A percentile compares a stretch with the other conserved stretches of the same genome.
These are phyloP conservation scores for Croton setiger DNA, from an alignment of 441 rosid species.

Conservation along the genomic window DNA sequence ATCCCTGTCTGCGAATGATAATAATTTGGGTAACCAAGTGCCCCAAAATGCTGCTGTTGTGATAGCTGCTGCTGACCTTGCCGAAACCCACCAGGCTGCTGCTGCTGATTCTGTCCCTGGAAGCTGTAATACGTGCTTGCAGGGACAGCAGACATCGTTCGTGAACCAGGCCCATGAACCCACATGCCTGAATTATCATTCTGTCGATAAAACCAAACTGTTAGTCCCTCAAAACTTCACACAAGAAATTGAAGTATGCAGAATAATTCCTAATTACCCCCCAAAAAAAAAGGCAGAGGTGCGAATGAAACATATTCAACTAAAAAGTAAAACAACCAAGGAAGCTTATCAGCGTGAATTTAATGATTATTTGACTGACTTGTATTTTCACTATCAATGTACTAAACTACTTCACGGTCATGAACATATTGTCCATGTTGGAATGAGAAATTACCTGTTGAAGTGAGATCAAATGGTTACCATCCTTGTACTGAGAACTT, in stretches of 20 bases:
- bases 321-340: too few relatives aligned
- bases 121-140: constrained; percentile 77
- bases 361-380: neutral
- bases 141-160: constrained; percentile 76
- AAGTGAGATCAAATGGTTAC: constrained; percentile 65
- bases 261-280: neutral
- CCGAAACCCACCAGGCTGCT: constrained; percentile 72
- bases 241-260: neutral
- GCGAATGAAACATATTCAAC: neutral
- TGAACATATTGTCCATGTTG: constrained; percentile 5
- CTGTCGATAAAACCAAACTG: constrained; percentile 35
- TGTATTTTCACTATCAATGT: neutral
- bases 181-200: constrained; percentile 88
- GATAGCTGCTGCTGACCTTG: constrained; percentile 75
- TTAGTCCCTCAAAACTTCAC: neutral
- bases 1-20: constrained; percentile 76
- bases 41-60: constrained; percentile 55
- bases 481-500: constrained; percentile 87
- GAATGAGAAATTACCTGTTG: constrained; percentile 57
- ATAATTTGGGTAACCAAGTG: constrained; percentile 79
- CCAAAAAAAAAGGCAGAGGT: neutral
- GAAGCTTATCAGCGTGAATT: neutral
- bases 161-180: constrained; percentile 81
- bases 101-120: constrained; percentile 94
- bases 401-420: constrained; percentile 1